phyloP scores from a whole-genome alignment of 2,329 filamentous ascomycete genomes.

The Fonsecaea nubica region DNA sequence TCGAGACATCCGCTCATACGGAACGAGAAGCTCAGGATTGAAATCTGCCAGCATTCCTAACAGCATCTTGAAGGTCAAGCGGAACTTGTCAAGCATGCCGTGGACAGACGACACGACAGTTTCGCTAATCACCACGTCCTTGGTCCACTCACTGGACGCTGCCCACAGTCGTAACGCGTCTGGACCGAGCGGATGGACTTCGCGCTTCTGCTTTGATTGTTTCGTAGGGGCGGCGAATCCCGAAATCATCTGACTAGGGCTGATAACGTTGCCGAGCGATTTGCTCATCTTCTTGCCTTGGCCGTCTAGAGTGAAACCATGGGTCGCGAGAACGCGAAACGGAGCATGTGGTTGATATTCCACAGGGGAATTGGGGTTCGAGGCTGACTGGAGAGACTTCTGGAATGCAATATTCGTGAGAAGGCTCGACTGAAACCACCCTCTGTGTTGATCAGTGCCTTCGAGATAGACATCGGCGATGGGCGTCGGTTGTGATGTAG shows the following conservation, averaged over 20 bases:
- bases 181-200: conserved; percentile 67
- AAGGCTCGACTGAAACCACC: conserved; percentile 97
- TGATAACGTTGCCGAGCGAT: conserved; percentile 86
- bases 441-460: conserved; percentile 93
- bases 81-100: conserved; percentile 79
- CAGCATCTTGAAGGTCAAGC: conserved; percentile 88
- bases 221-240: conserved; percentile 67
- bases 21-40: conserved; percentile 49
- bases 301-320: conserved; percentile 90
- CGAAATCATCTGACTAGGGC: conserved; percentile 81
- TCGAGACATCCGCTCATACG: conserved; percentile 48
- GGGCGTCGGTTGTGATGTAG: conserved; percentile 44
- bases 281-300: conserved; percentile 99
- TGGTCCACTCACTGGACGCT: conserved; percentile 88
- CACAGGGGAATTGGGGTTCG: conserved; percentile 39
- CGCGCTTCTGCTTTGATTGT: conserved; percentile 61
- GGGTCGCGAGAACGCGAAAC: conserved; percentile 88
- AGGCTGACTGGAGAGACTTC: conserved; percentile 44
- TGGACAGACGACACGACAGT: conserved; percentile 79
- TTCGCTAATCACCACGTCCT: conserved; percentile 81
- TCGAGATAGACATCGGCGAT: conserved; percentile 87
- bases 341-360: conserved; percentile 62
- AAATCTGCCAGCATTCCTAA: conserved; percentile 73
- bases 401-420: conserved; percentile 77
- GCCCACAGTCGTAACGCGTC: conserved; percentile 91